Percentiles rank a stretch among this genome's conserved stretches.
Evolutionary conservation across 2,329 filamentous ascomycete species (phyloP).

Genomic region (Ophiostoma perfectum): DNA sequence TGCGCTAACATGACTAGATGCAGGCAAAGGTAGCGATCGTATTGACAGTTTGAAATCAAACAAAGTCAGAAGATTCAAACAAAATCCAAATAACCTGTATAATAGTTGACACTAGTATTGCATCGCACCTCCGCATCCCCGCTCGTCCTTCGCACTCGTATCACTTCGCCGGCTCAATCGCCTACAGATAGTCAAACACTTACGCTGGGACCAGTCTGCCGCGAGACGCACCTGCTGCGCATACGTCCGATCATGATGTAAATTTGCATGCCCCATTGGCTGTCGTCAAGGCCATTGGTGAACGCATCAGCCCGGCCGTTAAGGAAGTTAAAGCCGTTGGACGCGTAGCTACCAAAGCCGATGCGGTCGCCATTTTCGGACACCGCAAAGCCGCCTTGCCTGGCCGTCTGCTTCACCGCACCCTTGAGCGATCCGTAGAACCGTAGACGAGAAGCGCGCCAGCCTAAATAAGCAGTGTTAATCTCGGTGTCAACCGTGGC

Average conservation of each 20-base stretch:
- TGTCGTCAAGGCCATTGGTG: constrained; percentile 31
- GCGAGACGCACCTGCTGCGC: constrained; percentile 48
- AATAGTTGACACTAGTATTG: background rate
- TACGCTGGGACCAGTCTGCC: constrained; percentile 34
- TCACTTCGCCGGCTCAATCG: constrained; percentile 26
- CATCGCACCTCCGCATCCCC: background rate
- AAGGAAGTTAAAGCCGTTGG: constrained; percentile 37
- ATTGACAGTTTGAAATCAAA: too few species aligned
- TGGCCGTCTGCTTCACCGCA: constrained; percentile 27
- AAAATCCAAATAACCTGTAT: too few species aligned
- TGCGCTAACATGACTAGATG: background rate
- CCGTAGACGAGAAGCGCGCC: constrained; percentile 48
- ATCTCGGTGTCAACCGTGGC: constrained; percentile 39
- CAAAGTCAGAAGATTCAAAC: too few species aligned
- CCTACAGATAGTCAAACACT: constrained; percentile 40
- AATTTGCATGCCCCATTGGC: constrained; percentile 38
- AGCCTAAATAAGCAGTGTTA: constrained; percentile 41
- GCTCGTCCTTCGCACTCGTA: background rate
- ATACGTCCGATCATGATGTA: constrained; percentile 47
- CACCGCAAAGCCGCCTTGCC: constrained; percentile 31
- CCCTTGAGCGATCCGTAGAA: constrained; percentile 38
- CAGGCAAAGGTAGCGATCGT: background rate
- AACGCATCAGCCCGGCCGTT: constrained; percentile 39
- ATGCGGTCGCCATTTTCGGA: constrained; percentile 33
- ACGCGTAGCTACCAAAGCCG: constrained; percentile 31